These are phyloP conservation scores for Wakefieldia striispora DNA, from an alignment of 768 basidiomycete genomes.

Conservation along the genomic window DNA sequence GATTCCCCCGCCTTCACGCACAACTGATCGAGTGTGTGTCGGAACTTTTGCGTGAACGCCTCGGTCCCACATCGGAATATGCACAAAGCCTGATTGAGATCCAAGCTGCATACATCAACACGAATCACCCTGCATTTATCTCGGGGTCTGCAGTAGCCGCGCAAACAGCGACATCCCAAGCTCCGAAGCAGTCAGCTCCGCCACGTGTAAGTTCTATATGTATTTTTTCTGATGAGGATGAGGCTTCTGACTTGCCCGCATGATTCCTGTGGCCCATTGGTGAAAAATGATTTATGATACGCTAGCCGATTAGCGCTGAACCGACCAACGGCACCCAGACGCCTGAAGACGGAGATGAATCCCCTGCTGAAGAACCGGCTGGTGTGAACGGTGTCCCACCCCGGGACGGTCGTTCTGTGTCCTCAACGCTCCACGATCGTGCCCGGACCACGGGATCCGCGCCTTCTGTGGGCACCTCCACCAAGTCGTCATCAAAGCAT, in stretches of 20 bases:
- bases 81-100: slow-evolving; percentile 94
- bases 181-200: slow-evolving; percentile 42
- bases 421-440: slow-evolving; percentile 76
- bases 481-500: slow-evolving; percentile 28
- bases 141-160: slow-evolving; percentile 68
- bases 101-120: slow-evolving; percentile 99
- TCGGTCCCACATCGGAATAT: slow-evolving; percentile 97
- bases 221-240: slow-evolving; percentile 5
- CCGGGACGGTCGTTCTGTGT: slow-evolving; percentile 67
- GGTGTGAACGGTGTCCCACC: slow-evolving; percentile 53
- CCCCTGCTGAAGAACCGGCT: slow-evolving; percentile 53
- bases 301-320: slow-evolving; percentile 64
- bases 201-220: slow-evolving; percentile 48
- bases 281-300: slow-evolving; percentile 1
- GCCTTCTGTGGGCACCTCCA: slow-evolving; percentile 22
- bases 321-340: slow-evolving; percentile 52
- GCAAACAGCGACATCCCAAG: slow-evolving; percentile 42
- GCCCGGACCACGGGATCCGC: slow-evolving; percentile 46
- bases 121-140: slow-evolving; percentile 95
- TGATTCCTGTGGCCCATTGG: slow-evolving; percentile 14
- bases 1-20: slow-evolving; percentile 91
- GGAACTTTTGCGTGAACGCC: slow-evolving; percentile 88
- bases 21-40: slow-evolving; percentile 97
- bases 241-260: slow-evolving; percentile 11
- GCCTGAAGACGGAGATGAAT: slow-evolving; percentile 64